phyloP scores from a whole-genome alignment of 345 rosid species.

The Crucihimalaya himalaica region DNA sequence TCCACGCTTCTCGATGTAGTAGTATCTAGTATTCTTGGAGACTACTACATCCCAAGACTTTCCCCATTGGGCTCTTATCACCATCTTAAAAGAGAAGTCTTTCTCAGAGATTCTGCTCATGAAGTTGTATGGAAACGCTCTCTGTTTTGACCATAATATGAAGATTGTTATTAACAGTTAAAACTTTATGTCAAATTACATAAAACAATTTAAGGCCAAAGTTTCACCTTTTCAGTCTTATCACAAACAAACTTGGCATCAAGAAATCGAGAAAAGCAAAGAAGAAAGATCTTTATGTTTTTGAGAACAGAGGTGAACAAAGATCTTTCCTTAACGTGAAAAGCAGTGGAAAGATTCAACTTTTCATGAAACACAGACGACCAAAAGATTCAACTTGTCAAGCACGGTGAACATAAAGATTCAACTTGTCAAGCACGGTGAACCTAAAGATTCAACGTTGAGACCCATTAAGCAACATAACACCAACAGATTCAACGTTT shows the following conservation, averaged over 20 bases:
- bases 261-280: background rate
- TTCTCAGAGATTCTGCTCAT: background rate
- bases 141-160: constrained; percentile 16
- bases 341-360: constrained; percentile 7
- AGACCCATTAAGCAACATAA: background rate
- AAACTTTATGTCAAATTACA: background rate
- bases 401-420: background rate
- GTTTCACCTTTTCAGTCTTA: constrained; percentile 1
- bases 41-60: constrained; percentile 21
- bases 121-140: constrained; percentile 29
- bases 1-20: constrained; percentile 35
- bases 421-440: background rate
- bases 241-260: background rate
- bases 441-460: background rate
- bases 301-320: constrained; percentile 1
- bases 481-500: background rate
- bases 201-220: background rate
- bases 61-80: constrained; percentile 26
- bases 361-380: background rate
- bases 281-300: background rate
- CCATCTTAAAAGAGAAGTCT: constrained; percentile 34
- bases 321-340: background rate
- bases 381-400: background rate
- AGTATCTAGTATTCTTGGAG: constrained; percentile 13
- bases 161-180: background rate